Evolutionary conservation across 768 basidiomycete genomes (phyloP).

Genomic region (Sporobolomyces pararoseus): DNA sequence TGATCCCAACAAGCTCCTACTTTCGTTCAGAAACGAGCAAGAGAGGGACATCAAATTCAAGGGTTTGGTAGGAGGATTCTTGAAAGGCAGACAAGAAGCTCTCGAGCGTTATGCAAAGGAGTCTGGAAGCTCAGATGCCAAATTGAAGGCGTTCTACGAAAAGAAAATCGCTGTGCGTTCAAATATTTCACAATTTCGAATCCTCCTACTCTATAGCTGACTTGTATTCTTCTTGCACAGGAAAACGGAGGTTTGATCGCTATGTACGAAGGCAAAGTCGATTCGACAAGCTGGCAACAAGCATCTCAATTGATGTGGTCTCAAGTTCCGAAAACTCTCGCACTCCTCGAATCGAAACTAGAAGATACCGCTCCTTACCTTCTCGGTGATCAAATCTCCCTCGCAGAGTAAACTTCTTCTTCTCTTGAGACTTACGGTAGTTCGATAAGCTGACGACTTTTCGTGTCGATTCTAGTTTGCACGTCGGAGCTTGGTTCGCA

Average conservation of each 20-base stretch:
- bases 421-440: background rate
- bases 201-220: no score
- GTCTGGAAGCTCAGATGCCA: slow-evolving; percentile 5
- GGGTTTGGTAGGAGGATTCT: slow-evolving; percentile 23
- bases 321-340: slow-evolving; percentile 21
- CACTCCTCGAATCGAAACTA: slow-evolving; percentile 23
- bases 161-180: slow-evolving; percentile 27
- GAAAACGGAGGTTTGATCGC: slow-evolving; percentile 32
- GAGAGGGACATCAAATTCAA: slow-evolving; percentile 27
- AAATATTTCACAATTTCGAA: background rate
- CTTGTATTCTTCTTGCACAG: slow-evolving; percentile 8
- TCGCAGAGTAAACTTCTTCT: slow-evolving; percentile 29
- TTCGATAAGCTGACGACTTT: background rate
- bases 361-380: slow-evolving; percentile 18
- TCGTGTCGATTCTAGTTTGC: slow-evolving; percentile 19
- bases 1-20: slow-evolving; percentile 34
- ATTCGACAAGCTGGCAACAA: slow-evolving; percentile 1
- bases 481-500: slow-evolving; percentile 38
- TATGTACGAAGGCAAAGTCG: slow-evolving; percentile 28
- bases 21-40: slow-evolving; percentile 30
- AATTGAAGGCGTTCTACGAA: slow-evolving; percentile 24
- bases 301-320: slow-evolving; percentile 13
- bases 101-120: slow-evolving; percentile 34
- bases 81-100: slow-evolving; percentile 36
- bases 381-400: slow-evolving; percentile 37